A percentile compares a stretch with the other conserved stretches of the same genome.
Conservation (phyloP, 169 alveolate species). For the Amoebophrya sp. region DNA sequence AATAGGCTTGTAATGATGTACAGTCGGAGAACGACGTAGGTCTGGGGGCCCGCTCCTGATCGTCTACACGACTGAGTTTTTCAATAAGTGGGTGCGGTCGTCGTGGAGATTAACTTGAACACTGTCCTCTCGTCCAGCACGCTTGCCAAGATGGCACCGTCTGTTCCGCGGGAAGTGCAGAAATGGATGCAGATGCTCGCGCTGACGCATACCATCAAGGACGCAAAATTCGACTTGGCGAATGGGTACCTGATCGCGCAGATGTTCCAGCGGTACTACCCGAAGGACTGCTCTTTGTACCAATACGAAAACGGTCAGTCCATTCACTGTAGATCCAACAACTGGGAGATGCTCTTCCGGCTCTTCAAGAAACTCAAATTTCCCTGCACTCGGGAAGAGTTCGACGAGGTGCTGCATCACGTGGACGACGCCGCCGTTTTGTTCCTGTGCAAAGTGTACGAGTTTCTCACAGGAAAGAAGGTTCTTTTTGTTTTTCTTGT, state of each 20-base stretch:
- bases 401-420: background rate
- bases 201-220: background rate
- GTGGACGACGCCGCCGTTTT: constrained; percentile 4
- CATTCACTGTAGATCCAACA: background rate
- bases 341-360: constrained; percentile 22
- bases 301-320: constrained; percentile 21
- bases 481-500: background rate
- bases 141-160: background rate
- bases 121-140: no score
- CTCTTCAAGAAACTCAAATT: background rate
- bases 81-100: no score
- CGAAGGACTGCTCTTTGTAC: no score
- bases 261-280: constrained; percentile 5
- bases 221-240: background rate
- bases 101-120: no score
- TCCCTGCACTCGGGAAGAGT: background rate
- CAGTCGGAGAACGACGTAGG: no score
- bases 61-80: no score
- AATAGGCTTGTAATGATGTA: no score
- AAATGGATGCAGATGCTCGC: background rate
- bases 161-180: background rate
- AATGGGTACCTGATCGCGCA: constrained; percentile 2
- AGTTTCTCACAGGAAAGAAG: background rate
- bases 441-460: background rate
- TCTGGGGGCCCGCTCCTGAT: no score